phyloP scores from a whole-genome alignment of 1,284 basidiomycete genomes.

The Microbotryum saponariae region DNA sequence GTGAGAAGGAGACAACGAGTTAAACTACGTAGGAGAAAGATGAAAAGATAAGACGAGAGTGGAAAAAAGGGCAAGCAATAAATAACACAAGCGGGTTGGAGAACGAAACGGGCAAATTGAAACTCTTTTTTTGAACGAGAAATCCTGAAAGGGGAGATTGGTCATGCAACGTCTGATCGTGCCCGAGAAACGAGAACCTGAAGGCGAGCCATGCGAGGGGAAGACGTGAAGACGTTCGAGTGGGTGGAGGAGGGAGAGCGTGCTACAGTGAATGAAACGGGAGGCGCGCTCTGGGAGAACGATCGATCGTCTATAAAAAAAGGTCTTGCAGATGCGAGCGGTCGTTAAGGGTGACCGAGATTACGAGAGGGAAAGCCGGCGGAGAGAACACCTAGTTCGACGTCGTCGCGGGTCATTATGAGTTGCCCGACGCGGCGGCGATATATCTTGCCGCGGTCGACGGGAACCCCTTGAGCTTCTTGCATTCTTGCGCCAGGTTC shows the following conservation, averaged over 20 bases:
- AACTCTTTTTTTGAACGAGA: too few species aligned
- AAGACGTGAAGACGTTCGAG: too few species aligned
- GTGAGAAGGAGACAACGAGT: background rate
- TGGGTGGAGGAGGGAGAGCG: too few species aligned
- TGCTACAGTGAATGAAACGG: too few species aligned
- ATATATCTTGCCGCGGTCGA: slow-evolving; percentile 28
- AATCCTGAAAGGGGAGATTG: too few species aligned
- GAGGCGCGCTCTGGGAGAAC: too few species aligned
- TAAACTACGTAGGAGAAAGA: background rate
- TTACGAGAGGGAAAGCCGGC: background rate
- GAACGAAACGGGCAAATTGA: too few species aligned
- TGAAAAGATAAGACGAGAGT: background rate
- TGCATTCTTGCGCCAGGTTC: slow-evolving; percentile 35
- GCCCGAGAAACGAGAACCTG: too few species aligned
- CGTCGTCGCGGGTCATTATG: background rate
- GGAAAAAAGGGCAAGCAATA: background rate
- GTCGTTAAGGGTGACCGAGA: background rate
- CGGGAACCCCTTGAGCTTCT: slow-evolving; percentile 35
- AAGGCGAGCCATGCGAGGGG: too few species aligned
- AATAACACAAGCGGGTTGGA: too few species aligned
- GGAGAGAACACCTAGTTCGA: background rate
- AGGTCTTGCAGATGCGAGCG: background rate
- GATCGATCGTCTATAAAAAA: too few species aligned
- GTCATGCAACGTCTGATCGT: too few species aligned
- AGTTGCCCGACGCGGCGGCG: background rate